These are phyloP conservation scores for Capsella rubella DNA, from an alignment of 441 rosid genomes.

Conservation along the genomic window DNA sequence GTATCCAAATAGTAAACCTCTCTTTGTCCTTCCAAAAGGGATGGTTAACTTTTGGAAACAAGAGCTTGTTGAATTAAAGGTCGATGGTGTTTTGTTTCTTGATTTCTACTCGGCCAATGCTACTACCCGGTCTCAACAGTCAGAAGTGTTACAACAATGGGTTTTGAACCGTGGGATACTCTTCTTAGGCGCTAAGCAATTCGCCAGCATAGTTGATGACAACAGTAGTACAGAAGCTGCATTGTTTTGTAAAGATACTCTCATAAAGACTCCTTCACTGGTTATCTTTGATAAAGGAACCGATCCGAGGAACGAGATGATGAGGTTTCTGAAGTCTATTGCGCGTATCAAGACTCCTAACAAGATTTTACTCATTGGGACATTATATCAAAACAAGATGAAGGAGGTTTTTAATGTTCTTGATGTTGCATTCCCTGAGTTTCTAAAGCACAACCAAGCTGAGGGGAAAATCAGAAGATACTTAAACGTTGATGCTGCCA, in stretches of 20 bases:
- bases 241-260: conserved; percentile 53
- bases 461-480: conserved; percentile 49
- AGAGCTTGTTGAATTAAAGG: conserved; percentile 65
- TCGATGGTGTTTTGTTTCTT: conserved; percentile 55
- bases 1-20: conserved; percentile 59
- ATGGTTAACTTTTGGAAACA: conserved; percentile 65
- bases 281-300: conserved; percentile 73
- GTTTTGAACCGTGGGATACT: conserved; percentile 57
- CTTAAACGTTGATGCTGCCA: neutral
- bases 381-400: conserved; percentile 72
- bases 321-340: conserved; percentile 60
- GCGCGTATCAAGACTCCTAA: conserved; percentile 65
- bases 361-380: conserved; percentile 72
- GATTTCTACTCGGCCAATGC: conserved; percentile 68
- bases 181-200: conserved; percentile 69
- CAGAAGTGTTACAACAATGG: conserved; percentile 68
- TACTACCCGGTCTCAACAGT: conserved; percentile 57
- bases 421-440: conserved; percentile 67
- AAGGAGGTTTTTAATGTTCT: conserved; percentile 73
- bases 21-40: conserved; percentile 71
- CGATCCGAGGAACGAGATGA: conserved; percentile 75
- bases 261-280: conserved; percentile 41
- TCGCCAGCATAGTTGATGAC: conserved; percentile 60
- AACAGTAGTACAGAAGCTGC: conserved; percentile 30
- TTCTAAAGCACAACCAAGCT: conserved; percentile 52